Base-by-base conservation (phyloP, 768 basidiomycete species). In the Chalciporus piperatus region DNA sequence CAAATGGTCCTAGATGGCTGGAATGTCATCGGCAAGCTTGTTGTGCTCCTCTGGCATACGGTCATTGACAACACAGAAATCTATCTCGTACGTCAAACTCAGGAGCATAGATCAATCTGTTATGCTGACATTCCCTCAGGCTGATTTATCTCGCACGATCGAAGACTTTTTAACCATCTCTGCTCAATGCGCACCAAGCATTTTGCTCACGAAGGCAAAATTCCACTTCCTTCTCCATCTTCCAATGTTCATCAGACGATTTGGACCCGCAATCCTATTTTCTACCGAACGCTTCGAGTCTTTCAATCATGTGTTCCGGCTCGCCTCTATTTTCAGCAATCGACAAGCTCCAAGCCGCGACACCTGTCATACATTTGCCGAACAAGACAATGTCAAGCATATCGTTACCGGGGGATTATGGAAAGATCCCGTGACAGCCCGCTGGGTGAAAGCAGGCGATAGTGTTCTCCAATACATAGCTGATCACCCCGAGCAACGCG, bases 31-130 rank as follows among this genome's bases (percentile, higher is more conserved):
- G 73, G 71, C 2, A 67, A 70, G n/a, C 63, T 78, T 1, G 45
- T 62, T 0, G 70, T 74, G 0, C 58, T 75, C 1, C 52, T 78
- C 2, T 79, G 78, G 76, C 54, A 74, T 25, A 65, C 70, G 0
- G 64, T 72, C 53, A 76, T 77, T 19, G 35, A 44, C 2, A 56
- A 76, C 45, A 54, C 67, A 32, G 59, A 71, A 13, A 50, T 63
- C 20, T 78, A 76, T 56, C 25, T 70, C 12, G 68, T 68, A 25
- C 25, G 25, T 25, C 25, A 25, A 25, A 25, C 25, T 25, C 25
- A 25, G 25, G 25, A 25, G 25, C 25, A 25, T 25, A 25, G 25
- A 25, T 25, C 25, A 25, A 25, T 25, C 25, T 25, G 25, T 25
- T 25, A 25, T 25, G 25, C 25, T 49, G 27, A 23, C 12, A 25